Base-by-base conservation (phyloP, 148 eudicot genomes). In the Dianthus caryophyllus region DNA sequence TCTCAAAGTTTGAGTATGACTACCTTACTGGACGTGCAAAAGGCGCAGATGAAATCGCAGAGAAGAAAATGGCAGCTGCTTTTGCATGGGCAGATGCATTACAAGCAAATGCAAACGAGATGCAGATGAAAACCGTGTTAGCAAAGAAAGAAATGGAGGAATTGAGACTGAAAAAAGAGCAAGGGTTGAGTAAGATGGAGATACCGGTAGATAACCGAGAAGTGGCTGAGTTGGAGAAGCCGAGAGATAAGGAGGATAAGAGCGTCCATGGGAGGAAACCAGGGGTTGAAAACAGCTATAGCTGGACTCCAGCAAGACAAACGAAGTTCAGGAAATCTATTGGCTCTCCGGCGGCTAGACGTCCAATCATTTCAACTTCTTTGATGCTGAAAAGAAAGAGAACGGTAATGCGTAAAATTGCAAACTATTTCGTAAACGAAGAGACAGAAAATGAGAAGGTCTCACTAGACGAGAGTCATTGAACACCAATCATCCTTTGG, bases 51-150 rank as follows among this genome's bases (percentile, higher is more conserved):
- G 84, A 90, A 67, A 62, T 85, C 69, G 99, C 94, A 49, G 87
- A 88, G 38, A 90, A 85, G 75, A 95, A 95, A 63, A 86, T 88
- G 21, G 87, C 71, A 29, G 99, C 99, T 36, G 99, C 96, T 73
- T 73, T 80, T 50, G 85, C 86, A 11, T 90, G 99, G 96, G 67
- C 77, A 9, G 80, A 83, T 71, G 93, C 99, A 58, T 53, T 90
- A 5, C 81, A 70, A 78, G 86, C 88, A 13, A 87, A 84, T 27
- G 91, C 87, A 79, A 82, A 69, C 64, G 94, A 88, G 67, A 85
- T 80, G 65, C 49, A 69, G 31, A 80, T 87, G 65, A 72, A 77
- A 67, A 70, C 73, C 2, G 87, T 78, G 58, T 31, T 68, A 21
- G 68, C 64, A 31, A 38, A 74, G 25, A 78, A 71, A 44, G 80